Conservation (phyloP, 2,329 filamentous ascomycete genomes). For the Huntiella abstrusa region DNA sequence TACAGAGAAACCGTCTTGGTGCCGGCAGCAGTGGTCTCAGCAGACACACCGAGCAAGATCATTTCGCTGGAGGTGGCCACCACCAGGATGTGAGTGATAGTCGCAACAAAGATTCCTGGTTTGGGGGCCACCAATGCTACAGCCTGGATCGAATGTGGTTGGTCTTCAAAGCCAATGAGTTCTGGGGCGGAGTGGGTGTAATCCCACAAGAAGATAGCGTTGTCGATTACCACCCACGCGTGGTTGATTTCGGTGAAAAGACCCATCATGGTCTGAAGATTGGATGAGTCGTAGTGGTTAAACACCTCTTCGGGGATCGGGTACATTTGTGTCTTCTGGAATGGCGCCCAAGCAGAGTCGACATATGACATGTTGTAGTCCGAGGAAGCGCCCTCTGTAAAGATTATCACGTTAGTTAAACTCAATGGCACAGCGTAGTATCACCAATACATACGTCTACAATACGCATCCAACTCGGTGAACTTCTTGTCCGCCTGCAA, state of each 20-base stretch:
- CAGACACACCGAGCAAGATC: conserved; percentile 66
- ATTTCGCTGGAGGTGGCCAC: conserved; percentile 76
- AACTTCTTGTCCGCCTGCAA: conserved; percentile 61
- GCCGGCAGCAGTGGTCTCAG: conserved; percentile 47
- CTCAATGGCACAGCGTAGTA: no score
- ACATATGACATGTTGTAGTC: conserved; percentile 66
- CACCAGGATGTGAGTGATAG: conserved; percentile 75
- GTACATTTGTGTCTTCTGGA: conserved; percentile 71
- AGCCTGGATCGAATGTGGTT: conserved; percentile 72
- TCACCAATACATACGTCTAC: conserved; percentile 48
- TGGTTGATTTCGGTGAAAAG: conserved; percentile 88
- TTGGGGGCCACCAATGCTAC: conserved; percentile 76
- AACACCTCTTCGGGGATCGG: conserved; percentile 84
- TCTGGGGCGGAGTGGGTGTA: conserved; percentile 87
- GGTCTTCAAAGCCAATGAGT: conserved; percentile 80
- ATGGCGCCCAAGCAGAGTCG: conserved; percentile 64
- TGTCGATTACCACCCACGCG: conserved; percentile 91
- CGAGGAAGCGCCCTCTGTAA: conserved; percentile 65
- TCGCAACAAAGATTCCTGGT: conserved; percentile 66
- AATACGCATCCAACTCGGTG: conserved; percentile 76
- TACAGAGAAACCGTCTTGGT: conserved; percentile 61
- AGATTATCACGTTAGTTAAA: no score
- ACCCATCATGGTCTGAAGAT: conserved; percentile 84
- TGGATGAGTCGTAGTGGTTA: conserved; percentile 73
- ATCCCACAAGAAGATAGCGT: conserved; percentile 92